Evolutionary conservation across 140 eudicot species (phyloP).

Genomic region (Stevia rebaudiana): DNA sequence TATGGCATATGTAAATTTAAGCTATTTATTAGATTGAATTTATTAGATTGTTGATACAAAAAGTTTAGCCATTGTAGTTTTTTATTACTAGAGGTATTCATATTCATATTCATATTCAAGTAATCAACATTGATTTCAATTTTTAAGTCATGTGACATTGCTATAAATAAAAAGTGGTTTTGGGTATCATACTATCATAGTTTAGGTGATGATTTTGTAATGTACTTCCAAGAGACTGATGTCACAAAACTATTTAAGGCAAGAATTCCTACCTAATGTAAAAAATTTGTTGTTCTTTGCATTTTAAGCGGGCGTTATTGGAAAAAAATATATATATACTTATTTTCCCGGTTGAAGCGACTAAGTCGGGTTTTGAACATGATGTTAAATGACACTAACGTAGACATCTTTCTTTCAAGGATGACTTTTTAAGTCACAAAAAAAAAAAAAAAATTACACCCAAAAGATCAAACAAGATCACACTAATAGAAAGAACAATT

Average conservation of each 20-base stretch:
- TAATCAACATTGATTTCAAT: too few species aligned
- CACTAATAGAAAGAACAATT: slow-evolving; percentile 20
- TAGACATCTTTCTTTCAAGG: slow-evolving; percentile 4
- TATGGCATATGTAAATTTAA: neutral
- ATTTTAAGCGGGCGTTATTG: neutral
- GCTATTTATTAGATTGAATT: neutral
- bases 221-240: too few species aligned
- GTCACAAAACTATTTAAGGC: too few species aligned
- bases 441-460: neutral
- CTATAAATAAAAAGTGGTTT: too few species aligned
- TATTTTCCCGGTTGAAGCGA: neutral
- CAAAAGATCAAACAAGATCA: slow-evolving; percentile 13
- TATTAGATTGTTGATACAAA: neutral
- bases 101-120: too few species aligned
- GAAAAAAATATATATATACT: too few species aligned
- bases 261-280: too few species aligned
- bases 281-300: neutral
- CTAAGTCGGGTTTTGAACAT: too few species aligned
- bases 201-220: neutral
- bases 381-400: neutral
- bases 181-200: neutral
- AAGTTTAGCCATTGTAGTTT: too few species aligned
- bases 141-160: neutral
- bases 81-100: too few species aligned
- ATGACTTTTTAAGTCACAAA: neutral